Base-by-base conservation (phyloP, 202 grass and related monocot genomes). In the Alloteropsis angusta region DNA sequence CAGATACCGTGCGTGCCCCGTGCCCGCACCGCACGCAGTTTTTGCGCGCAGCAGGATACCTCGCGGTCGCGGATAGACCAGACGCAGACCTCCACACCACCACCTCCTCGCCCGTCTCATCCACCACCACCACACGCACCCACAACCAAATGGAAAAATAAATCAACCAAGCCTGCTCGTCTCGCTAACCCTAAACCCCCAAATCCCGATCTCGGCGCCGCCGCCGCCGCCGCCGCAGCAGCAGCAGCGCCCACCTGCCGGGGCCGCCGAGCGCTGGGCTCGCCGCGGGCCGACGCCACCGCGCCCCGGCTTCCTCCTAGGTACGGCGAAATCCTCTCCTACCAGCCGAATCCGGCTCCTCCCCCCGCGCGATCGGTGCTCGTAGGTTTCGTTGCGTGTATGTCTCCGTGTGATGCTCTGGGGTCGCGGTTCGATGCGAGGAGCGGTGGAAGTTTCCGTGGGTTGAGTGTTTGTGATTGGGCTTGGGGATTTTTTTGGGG, bases 171-270 rank as follows among this genome's bases (percentile, higher is more conserved):
- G 7, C 35, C 35, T 11, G 34, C 53, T 58, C 37, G 14, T 39
- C 36, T 25, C 71, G 75, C 75, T 85, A 85, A 72, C 82, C 75
- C 82, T 79, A 85, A 85, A 65, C 43, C 82, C 82, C 64, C 35
- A 59, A 43, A 30, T 19, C 58, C 57, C 56, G 55, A 61, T 70
- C 59, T 34, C 82, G 14, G 3, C 65, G 53, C 54, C 54, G 43
- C 72, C 42, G 49, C 60, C 59, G 10, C 38, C 38, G 4, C 22
- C 53, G 53, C 53, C 9, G 59, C 67, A n/a, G 16, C 72, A 4
- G 17, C 37, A 25, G 26, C 75, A 46, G 47, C 12, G 60, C 45
- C 48, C n/a, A 35, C 34, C 34, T 19, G 18, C 54, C 19, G 38
- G 39, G 30, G 6, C 18, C 26, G 38, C 26, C 45, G 68, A 70